Percentiles rank a stretch among this genome's conserved stretches.
Conservation (phyloP, 2,329 filamentous ascomycete species). For the Sarocladiaceae sp. region DNA sequence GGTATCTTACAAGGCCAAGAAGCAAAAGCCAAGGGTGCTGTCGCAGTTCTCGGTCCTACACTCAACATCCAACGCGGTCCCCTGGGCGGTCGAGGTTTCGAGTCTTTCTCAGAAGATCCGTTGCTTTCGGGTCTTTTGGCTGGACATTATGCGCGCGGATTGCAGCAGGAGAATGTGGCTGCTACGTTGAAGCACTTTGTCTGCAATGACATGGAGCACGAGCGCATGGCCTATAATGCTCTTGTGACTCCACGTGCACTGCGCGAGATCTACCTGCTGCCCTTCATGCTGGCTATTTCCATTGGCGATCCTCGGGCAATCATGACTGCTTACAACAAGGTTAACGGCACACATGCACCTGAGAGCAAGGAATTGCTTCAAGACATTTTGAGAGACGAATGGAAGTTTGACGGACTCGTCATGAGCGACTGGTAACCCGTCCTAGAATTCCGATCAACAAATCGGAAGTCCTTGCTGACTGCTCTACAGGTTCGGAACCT, state of each 20-base stretch:
- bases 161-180: conserved; percentile 51
- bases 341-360: conserved; percentile 54
- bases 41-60: conserved; percentile 56
- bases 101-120: conserved; percentile 55
- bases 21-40: conserved; percentile 51
- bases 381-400: conserved; percentile 49
- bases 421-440: conserved; percentile 64
- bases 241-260: conserved; percentile 52
- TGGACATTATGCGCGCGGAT: conserved; percentile 48
- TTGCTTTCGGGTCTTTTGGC: conserved; percentile 52
- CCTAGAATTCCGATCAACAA: too few relatives aligned
- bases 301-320: conserved; percentile 47
- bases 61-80: conserved; percentile 60
- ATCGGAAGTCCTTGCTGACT: too few relatives aligned
- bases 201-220: conserved; percentile 58
- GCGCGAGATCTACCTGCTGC: conserved; percentile 54
- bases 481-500: conserved; percentile 53
- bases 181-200: conserved; percentile 59
- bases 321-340: conserved; percentile 57
- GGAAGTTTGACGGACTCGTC: conserved; percentile 54
- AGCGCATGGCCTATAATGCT: conserved; percentile 50
- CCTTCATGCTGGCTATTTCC: conserved; percentile 53
- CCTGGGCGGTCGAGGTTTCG: conserved; percentile 57
- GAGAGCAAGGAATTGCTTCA: conserved; percentile 49
- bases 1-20: conserved; percentile 49